phyloP scores from a whole-genome alignment of 2,329 filamentous ascomycete genomes.

The Ascocoryne sarcoides region DNA sequence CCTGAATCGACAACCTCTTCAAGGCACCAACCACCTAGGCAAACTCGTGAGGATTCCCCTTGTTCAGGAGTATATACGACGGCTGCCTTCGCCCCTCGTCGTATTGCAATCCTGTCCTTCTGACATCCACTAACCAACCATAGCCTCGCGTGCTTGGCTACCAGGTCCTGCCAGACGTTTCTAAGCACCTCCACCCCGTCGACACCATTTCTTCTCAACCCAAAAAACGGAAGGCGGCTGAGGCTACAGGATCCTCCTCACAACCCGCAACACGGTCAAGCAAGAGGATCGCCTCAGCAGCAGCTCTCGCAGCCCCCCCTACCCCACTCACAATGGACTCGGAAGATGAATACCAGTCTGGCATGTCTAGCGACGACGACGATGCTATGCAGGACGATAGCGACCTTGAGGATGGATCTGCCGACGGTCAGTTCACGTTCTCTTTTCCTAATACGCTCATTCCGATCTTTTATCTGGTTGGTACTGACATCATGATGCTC shows the following conservation, averaged over 20 bases:
- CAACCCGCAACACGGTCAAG: slow-evolving; percentile 27
- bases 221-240: slow-evolving; percentile 44
- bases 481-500: not conserved
- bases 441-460: not conserved
- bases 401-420: slow-evolving; percentile 61
- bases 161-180: slow-evolving; percentile 18
- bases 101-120: not conserved
- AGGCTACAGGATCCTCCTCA: slow-evolving; percentile 29
- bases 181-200: slow-evolving; percentile 20
- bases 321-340: slow-evolving; percentile 75
- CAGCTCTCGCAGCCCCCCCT: slow-evolving; percentile 37
- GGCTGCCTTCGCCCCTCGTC: too few relatives aligned
- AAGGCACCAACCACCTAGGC: too few relatives aligned
- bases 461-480: not conserved
- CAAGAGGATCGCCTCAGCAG: slow-evolving; percentile 31
- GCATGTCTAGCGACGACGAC: slow-evolving; percentile 69
- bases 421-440: slow-evolving; percentile 26
- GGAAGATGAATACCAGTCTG: slow-evolving; percentile 88
- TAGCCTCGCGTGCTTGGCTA: slow-evolving; percentile 25
- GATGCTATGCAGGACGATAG: slow-evolving; percentile 67
- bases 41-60: too few relatives aligned
- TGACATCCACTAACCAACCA: slow-evolving; percentile 3
- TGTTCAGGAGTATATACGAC: too few relatives aligned
- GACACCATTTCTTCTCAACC: slow-evolving; percentile 44
- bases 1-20: too few relatives aligned